Percentiles rank a stretch among this genome's conserved stretches.
These are phyloP conservation scores for Auricularia sp. DNA, from an alignment of 768 basidiomycete genomes.

Conservation along the genomic window DNA sequence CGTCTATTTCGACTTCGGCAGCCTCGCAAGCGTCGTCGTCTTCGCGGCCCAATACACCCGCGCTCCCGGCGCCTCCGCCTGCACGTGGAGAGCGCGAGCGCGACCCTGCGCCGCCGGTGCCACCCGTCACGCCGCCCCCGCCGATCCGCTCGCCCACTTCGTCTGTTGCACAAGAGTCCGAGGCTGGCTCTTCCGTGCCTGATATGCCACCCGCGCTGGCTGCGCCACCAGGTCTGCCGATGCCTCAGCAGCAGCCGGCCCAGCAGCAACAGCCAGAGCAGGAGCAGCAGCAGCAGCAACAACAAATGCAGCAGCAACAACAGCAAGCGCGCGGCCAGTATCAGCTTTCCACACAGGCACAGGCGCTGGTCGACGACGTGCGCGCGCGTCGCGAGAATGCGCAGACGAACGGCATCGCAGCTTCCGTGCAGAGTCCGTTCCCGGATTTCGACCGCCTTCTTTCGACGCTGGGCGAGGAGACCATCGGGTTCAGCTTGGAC, in stretches of 20 bases:
- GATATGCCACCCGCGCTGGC: neutral
- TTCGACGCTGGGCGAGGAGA: slow-evolving; percentile 53
- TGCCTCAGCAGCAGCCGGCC: slow-evolving; percentile 37
- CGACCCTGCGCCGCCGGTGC: neutral
- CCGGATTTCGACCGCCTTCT: slow-evolving; percentile 84
- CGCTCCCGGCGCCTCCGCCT: slow-evolving; percentile 20
- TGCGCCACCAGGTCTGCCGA: neutral
- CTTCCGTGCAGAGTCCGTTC: slow-evolving; percentile 47
- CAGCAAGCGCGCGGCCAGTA: slow-evolving; percentile 48
- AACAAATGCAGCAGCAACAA: slow-evolving; percentile 22
- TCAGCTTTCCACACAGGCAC: slow-evolving; percentile 80
- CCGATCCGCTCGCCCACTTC: slow-evolving; percentile 3
- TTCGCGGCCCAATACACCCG: slow-evolving; percentile 53
- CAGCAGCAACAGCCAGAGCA: too few species aligned
- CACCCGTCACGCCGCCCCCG: slow-evolving; percentile 1
- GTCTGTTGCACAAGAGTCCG: slow-evolving; percentile 5
- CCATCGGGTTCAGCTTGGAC: slow-evolving; percentile 83
- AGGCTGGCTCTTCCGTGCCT: neutral
- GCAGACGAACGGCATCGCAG: slow-evolving; percentile 22
- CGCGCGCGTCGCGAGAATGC: slow-evolving; percentile 55
- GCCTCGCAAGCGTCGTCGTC: slow-evolving; percentile 40
- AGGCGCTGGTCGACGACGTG: slow-evolving; percentile 76
- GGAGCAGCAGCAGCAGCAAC: too few species aligned
- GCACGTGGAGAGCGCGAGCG: neutral
- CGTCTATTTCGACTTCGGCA: slow-evolving; percentile 38